A percentile compares a stretch with the other conserved stretches of the same genome.
phyloP scores from a whole-genome alignment of 1,139 yeast species.

The Suhomyces chickasaworum region DNA sequence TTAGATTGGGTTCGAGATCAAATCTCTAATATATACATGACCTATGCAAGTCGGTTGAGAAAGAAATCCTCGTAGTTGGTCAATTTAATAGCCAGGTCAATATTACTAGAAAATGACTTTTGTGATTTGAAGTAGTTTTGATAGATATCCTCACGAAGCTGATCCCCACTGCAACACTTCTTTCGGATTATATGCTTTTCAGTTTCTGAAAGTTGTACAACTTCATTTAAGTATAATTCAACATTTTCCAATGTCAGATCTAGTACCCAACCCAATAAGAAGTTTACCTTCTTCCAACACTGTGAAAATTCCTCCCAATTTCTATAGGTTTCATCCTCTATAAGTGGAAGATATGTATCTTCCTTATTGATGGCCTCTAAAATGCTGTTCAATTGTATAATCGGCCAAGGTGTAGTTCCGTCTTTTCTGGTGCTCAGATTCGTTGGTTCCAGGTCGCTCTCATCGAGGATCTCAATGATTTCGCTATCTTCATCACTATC shows the following conservation, averaged over 20 bases:
- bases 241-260: slow-evolving; percentile 14
- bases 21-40: slow-evolving; percentile 2
- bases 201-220: background rate
- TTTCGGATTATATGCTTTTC: background rate
- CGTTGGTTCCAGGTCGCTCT: slow-evolving; percentile 2
- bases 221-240: background rate
- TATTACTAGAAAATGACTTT: background rate
- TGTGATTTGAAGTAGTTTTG: background rate
- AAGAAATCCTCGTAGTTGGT: slow-evolving; percentile 3
- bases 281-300: slow-evolving; percentile 28
- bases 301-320: slow-evolving; percentile 22
- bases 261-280: slow-evolving; percentile 26
- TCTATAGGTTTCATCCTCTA: slow-evolving; percentile 26
- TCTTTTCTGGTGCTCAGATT: background rate
- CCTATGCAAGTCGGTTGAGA: slow-evolving; percentile 1
- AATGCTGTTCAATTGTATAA: slow-evolving; percentile 9
- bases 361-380: slow-evolving; percentile 15
- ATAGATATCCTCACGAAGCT: background rate
- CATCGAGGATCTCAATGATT: slow-evolving; percentile 3
- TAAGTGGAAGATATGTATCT: slow-evolving; percentile 20
- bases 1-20: slow-evolving; percentile 30
- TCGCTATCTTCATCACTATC: slow-evolving; percentile 9
- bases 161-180: background rate
- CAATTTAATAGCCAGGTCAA: background rate
- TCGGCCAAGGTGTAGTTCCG: slow-evolving; percentile 14